Evolutionary conservation across 2,329 filamentous ascomycete species (phyloP).

Genomic region (Botrytis aclada): DNA sequence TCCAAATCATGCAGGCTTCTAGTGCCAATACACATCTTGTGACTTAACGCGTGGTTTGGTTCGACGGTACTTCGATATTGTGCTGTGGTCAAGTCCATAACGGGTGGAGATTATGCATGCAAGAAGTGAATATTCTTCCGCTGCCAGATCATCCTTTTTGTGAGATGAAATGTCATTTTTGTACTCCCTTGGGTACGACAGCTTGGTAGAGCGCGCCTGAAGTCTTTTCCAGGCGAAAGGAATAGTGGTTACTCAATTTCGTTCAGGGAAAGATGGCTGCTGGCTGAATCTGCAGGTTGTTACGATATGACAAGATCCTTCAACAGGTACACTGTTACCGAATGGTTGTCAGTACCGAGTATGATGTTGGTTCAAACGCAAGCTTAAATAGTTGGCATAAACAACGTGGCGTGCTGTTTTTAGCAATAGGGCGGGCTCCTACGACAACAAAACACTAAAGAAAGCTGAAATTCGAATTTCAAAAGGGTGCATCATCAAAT

Average conservation of each 20-base stretch:
- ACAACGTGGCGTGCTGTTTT: neutral
- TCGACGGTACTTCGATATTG: neutral
- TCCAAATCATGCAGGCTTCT: neutral
- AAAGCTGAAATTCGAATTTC: neutral
- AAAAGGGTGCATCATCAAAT: neutral
- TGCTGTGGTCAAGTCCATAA: neutral
- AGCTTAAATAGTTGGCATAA: neutral
- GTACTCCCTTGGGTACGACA: neutral
- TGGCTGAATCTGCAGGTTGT: neutral
- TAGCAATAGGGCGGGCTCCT: neutral
- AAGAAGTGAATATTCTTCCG: constrained; percentile 10
- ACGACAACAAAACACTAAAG: neutral
- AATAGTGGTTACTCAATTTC: neutral
- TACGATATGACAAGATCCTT: neutral
- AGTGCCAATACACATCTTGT: constrained; percentile 5
- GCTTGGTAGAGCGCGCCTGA: neutral
- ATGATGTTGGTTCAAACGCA: neutral
- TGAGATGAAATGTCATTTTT: neutral
- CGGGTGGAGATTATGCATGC: constrained; percentile 6
- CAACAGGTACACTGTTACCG: neutral
- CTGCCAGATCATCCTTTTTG: constrained; percentile 10
- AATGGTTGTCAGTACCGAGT: neutral
- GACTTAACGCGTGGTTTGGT: neutral
- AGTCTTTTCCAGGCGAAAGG: neutral
- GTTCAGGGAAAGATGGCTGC: neutral